Evolutionary conservation across 1,284 basidiomycete genomes (phyloP).

Genomic region (Fistulinella cinereoalba): DNA sequence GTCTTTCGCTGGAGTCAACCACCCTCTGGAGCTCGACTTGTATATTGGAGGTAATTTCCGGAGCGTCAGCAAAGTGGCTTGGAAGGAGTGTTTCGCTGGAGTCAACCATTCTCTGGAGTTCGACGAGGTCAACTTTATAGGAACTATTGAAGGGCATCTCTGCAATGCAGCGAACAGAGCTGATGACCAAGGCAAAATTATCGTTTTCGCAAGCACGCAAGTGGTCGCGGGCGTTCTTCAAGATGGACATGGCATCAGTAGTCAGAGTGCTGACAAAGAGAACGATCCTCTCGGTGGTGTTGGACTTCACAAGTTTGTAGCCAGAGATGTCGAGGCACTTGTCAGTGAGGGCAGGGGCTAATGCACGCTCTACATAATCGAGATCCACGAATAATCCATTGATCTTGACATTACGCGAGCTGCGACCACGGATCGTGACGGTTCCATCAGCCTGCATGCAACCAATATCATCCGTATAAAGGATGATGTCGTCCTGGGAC

Average conservation of each 20-base stretch:
- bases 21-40: slow-evolving; percentile 26
- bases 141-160: slow-evolving; percentile 28
- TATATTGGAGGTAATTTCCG: slow-evolving; percentile 31
- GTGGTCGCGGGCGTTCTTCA: slow-evolving; percentile 24
- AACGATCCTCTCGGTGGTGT: slow-evolving; percentile 19
- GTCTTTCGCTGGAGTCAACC: slow-evolving; percentile 17
- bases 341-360: slow-evolving; percentile 22
- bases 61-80: slow-evolving; percentile 15
- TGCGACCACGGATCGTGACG: slow-evolving; percentile 27
- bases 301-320: slow-evolving; percentile 31
- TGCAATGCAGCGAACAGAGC: slow-evolving; percentile 22
- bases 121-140: slow-evolving; percentile 18
- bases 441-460: slow-evolving; percentile 30
- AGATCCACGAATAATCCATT: slow-evolving; percentile 31
- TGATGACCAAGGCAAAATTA: slow-evolving; percentile 21
- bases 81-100: slow-evolving; percentile 9
- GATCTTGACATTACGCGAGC: slow-evolving; percentile 29
- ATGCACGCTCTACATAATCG: slow-evolving; percentile 28
- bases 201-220: slow-evolving; percentile 15
- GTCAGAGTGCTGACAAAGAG: slow-evolving; percentile 21
- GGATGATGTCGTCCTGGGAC: slow-evolving; percentile 20
- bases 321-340: slow-evolving; percentile 8
- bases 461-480: slow-evolving; percentile 31
- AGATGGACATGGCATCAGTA: slow-evolving; percentile 19
- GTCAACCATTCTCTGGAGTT: slow-evolving; percentile 25